A percentile compares a stretch with the other conserved stretches of the same genome.
These are phyloP conservation scores for Musa troglodytarum DNA, from an alignment of 176 grass and related monocot genomes.

Conservation along the genomic window DNA sequence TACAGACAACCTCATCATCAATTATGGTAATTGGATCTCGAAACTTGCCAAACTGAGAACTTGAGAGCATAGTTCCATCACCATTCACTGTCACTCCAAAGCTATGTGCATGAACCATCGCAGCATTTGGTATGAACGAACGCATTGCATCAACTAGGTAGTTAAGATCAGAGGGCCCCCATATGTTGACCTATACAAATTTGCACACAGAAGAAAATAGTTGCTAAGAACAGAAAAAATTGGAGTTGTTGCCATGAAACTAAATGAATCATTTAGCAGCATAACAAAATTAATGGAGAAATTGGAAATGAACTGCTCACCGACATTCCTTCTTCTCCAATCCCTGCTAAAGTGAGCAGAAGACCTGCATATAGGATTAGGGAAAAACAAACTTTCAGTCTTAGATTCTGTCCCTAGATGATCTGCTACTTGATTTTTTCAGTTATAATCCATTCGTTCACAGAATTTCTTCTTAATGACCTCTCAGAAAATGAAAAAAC, in stretches of 20 bases:
- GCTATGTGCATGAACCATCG: conserved; percentile 94
- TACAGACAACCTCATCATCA: conserved; percentile 84
- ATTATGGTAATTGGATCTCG: conserved; percentile 48
- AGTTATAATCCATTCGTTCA: neutral
- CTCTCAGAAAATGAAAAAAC: neutral
- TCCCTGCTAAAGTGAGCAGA: conserved; percentile 76
- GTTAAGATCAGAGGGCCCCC: conserved; percentile 91
- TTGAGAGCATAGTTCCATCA: conserved; percentile 24
- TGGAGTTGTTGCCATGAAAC: neutral
- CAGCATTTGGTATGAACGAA: conserved; percentile 84
- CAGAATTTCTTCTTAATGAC: neutral
- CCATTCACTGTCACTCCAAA: conserved; percentile 40
- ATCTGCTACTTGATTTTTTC: neutral
- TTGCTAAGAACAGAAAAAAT: neutral
- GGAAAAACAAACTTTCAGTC: neutral
- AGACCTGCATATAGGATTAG: conserved; percentile 36
- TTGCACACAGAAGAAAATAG: conserved; percentile 16
- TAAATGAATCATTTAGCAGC: neutral
- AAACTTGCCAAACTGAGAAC: conserved; percentile 19
- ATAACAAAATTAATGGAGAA: neutral
- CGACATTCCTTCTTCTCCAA: conserved; percentile 94
- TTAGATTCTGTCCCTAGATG: neutral
- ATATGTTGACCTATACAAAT: conserved; percentile 72
- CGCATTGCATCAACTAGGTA: conserved; percentile 74
- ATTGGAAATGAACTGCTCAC: conserved; percentile 37